These are phyloP conservation scores for Colletotrichum tamarilloi DNA, from an alignment of 2,329 filamentous ascomycete species.

Conservation along the genomic window DNA sequence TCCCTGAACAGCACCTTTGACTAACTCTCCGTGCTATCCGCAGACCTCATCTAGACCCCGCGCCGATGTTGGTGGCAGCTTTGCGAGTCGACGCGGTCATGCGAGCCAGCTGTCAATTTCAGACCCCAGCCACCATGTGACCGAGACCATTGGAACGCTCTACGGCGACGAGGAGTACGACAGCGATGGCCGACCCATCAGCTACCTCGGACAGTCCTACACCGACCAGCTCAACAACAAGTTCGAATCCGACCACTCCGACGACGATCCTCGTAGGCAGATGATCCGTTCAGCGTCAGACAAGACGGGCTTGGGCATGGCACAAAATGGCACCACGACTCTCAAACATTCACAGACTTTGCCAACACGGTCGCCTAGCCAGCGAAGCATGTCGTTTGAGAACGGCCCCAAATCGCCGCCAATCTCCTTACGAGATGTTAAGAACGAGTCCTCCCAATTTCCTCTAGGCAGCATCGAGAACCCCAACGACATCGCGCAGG, in stretches of 20 bases:
- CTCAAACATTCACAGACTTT: conserved; percentile 58
- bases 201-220: conserved; percentile 72
- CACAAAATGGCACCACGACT: conserved; percentile 43
- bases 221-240: conserved; percentile 60
- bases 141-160: conserved; percentile 90
- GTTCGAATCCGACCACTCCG: conserved; percentile 40
- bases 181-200: conserved; percentile 72
- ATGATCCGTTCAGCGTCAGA: conserved; percentile 60
- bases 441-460: conserved; percentile 77
- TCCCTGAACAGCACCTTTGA: conserved; percentile 12
- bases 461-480: conserved; percentile 91
- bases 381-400: conserved; percentile 55
- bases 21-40: conserved; percentile 38
- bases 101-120: conserved; percentile 75
- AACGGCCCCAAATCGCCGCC: conserved; percentile 61
- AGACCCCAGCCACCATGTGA: conserved; percentile 93
- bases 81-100: conserved; percentile 69
- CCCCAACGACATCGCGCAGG: conserved; percentile 88
- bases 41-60: conserved; percentile 70
- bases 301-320: conserved; percentile 45
- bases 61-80: conserved; percentile 65
- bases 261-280: conserved; percentile 52
- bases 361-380: conserved; percentile 51
- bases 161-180: conserved; percentile 83
- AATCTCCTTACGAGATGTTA: conserved; percentile 63